Evolutionary conservation across 2,329 filamentous ascomycete genomes (phyloP).

Genomic region (Reticulascus tulasneorum): DNA sequence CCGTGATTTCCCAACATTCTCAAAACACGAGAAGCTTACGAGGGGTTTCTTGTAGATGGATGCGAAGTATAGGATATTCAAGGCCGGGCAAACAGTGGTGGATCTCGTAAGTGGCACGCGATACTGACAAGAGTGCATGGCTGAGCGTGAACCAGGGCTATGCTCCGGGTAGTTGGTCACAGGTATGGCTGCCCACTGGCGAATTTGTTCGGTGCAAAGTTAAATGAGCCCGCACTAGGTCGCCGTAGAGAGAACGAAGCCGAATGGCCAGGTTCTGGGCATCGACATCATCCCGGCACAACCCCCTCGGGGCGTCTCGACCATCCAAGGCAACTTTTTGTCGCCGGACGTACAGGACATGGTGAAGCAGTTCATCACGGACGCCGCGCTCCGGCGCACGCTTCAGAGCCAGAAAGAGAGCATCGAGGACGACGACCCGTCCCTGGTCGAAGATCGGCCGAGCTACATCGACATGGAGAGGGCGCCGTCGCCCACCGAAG

Average conservation of each 20-base stretch:
- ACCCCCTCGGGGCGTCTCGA: conserved; percentile 86
- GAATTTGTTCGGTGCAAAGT: too few species aligned
- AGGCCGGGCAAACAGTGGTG: conserved; percentile 76
- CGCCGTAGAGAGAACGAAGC: conserved; percentile 72
- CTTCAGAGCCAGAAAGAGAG: conserved; percentile 4
- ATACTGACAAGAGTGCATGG: neutral
- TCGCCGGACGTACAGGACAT: conserved; percentile 68
- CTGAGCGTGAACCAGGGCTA: conserved; percentile 55
- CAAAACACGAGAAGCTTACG: conserved; percentile 1
- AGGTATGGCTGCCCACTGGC: conserved; percentile 43
- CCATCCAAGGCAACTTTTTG: conserved; percentile 92
- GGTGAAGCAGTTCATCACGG: conserved; percentile 71
- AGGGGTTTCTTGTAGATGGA: conserved; percentile 60
- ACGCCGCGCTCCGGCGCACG: conserved; percentile 1
- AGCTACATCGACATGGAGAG: conserved; percentile 67
- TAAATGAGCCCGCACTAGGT: conserved; percentile 51
- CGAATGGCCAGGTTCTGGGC: conserved; percentile 76
- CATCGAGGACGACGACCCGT: conserved; percentile 2
- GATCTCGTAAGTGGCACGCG: conserved; percentile 65
- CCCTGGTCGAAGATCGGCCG: conserved; percentile 33
- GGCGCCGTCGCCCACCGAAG: conserved; percentile 21
- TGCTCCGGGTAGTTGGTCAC: conserved; percentile 70
- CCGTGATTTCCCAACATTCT: neutral
- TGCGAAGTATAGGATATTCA: conserved; percentile 74
- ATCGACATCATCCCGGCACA: conserved; percentile 93